Evolutionary conservation across 2,329 filamentous ascomycete genomes (phyloP).

Genomic region (Aspergillaceae sp.): DNA sequence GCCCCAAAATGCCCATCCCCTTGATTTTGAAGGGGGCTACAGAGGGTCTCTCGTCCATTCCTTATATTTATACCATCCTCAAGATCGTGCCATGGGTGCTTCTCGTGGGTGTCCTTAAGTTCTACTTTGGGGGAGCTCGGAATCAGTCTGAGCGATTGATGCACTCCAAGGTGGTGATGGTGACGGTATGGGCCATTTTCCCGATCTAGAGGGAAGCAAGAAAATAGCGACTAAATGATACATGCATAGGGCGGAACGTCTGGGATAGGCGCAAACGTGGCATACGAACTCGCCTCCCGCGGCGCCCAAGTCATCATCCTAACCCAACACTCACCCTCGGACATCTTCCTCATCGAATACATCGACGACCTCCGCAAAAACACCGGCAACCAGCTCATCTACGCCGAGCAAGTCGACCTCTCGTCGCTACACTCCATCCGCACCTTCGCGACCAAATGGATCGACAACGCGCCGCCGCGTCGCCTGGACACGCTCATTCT

Average conservation of each 20-base stretch:
- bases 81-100: constrained; percentile 46
- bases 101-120: constrained; percentile 55
- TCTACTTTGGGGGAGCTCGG: constrained; percentile 64
- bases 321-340: constrained; percentile 68
- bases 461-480: constrained; percentile 85
- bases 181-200: constrained; percentile 54
- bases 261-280: constrained; percentile 74
- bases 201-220: not conserved
- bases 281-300: constrained; percentile 63
- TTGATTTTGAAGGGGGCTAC: constrained; percentile 47
- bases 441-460: constrained; percentile 92
- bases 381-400: constrained; percentile 79
- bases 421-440: constrained; percentile 82
- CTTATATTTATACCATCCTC: constrained; percentile 45
- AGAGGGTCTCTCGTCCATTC: constrained; percentile 48
- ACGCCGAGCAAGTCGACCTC: constrained; percentile 90
- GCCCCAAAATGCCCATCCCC: constrained; percentile 50
- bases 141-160: constrained; percentile 74
- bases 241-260: constrained; percentile 67
- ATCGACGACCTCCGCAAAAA: constrained; percentile 74
- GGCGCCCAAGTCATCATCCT: constrained; percentile 89
- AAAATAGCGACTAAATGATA: constrained; percentile 6
- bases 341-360: constrained; percentile 86
- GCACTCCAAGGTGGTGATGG: constrained; percentile 87
- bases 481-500: constrained; percentile 85